Percentiles rank a stretch among this genome's conserved stretches.
These are phyloP conservation scores for Saturnispora gosingensis DNA, from an alignment of 805 yeast genomes.

Conservation along the genomic window DNA sequence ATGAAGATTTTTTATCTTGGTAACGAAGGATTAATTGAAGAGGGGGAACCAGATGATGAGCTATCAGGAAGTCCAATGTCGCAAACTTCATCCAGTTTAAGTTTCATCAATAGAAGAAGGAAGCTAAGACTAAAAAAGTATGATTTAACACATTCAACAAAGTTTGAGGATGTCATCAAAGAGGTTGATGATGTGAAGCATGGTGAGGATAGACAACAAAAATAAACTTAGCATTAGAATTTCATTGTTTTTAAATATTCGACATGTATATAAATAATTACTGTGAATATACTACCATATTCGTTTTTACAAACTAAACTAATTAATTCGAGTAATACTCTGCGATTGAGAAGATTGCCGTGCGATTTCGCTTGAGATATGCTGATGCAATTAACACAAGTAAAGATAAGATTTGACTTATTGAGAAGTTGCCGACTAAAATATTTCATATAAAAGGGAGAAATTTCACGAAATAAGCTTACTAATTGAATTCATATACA, in stretches of 20 bases:
- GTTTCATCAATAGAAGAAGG: conserved; percentile 30
- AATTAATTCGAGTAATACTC: too few relatives aligned
- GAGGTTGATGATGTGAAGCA: not conserved
- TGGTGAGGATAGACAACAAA: not conserved
- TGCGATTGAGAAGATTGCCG: too few relatives aligned
- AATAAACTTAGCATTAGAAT: not conserved
- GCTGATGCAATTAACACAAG: too few relatives aligned
- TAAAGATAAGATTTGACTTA: not conserved
- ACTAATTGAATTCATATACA: too few relatives aligned
- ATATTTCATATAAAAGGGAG: not conserved
- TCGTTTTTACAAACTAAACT: not conserved
- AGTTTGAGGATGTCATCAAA: conserved; percentile 20
- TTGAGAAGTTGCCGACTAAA: not conserved
- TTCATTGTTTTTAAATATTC: not conserved
- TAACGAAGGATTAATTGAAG: conserved; percentile 59
- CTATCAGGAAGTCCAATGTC: conserved; percentile 26
- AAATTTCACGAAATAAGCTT: too few relatives aligned
- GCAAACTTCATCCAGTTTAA: conserved; percentile 22
- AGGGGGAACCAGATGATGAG: conserved; percentile 40
- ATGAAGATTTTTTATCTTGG: conserved; percentile 71
- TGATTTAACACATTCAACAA: conserved; percentile 30
- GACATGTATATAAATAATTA: not conserved
- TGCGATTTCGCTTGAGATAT: too few relatives aligned
- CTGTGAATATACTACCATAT: not conserved
- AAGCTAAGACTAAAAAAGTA: conserved; percentile 28